phyloP scores from a whole-genome alignment of 306 rosid genomes.

The Trifolium pratense region DNA sequence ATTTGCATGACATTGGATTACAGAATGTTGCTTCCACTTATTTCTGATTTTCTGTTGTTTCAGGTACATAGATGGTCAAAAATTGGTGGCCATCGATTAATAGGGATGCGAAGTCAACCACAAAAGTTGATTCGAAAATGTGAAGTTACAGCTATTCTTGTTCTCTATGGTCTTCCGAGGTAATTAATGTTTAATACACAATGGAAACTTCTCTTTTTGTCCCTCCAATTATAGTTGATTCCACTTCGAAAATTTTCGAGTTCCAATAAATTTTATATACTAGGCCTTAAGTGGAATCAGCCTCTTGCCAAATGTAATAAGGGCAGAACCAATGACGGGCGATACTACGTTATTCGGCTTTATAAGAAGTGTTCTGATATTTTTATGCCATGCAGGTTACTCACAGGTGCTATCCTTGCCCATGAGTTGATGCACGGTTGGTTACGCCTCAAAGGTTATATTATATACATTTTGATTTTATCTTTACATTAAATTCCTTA shows the following conservation, averaged over 20 bases:
- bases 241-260: no score
- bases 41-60: constrained; percentile 35
- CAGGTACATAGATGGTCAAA: constrained; percentile 50
- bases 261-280: background rate
- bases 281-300: background rate
- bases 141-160: constrained; percentile 98
- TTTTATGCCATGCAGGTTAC: constrained; percentile 61
- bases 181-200: constrained; percentile 36
- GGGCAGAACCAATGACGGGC: no score
- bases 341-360: background rate
- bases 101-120: constrained; percentile 68
- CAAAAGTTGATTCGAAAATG: constrained; percentile 75
- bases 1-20: no score
- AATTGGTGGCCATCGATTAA: constrained; percentile 46
- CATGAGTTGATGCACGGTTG: constrained; percentile 99
- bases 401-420: constrained; percentile 98
- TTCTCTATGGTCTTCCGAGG: constrained; percentile 98
- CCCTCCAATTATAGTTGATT: background rate
- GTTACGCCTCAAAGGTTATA: constrained; percentile 91
- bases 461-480: constrained; percentile 26
- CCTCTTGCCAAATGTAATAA: no score
- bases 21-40: constrained; percentile 8
- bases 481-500: constrained; percentile 2
- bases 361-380: constrained; percentile 21
- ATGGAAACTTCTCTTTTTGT: background rate